Evolutionary conservation across 129 eudicot species (phyloP).

Genomic region (Silybum marianum): DNA sequence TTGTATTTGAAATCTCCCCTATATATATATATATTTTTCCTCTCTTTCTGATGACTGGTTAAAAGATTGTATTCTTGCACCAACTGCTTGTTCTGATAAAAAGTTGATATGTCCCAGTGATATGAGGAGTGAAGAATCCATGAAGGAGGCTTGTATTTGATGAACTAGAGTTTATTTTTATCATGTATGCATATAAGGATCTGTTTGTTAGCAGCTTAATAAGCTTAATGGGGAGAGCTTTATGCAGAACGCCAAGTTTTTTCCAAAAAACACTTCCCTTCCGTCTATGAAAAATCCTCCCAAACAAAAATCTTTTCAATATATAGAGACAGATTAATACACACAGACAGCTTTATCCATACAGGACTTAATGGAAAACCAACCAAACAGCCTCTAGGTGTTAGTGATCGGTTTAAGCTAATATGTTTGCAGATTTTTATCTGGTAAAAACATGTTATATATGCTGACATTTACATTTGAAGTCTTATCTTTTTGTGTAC

Average conservation of each 20-base stretch:
- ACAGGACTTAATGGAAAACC: too few relatives aligned
- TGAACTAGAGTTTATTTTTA: not conserved
- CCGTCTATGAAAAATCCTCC: too few relatives aligned
- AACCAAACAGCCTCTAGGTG: not conserved
- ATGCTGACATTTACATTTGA: not conserved
- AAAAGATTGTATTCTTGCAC: not conserved
- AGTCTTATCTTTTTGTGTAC: not conserved
- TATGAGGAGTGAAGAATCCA: not conserved
- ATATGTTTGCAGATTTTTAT: not conserved
- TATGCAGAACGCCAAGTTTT: too few relatives aligned
- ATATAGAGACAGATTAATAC: too few relatives aligned
- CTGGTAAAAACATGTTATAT: not conserved
- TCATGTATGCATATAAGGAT: not conserved
- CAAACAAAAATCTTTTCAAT: too few relatives aligned
- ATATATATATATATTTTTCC: too few relatives aligned
- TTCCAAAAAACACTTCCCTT: too few relatives aligned
- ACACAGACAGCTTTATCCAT: too few relatives aligned
- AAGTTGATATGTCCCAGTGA: not conserved
- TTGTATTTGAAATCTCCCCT: too few relatives aligned
- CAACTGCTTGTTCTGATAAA: not conserved
- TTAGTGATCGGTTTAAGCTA: not conserved
- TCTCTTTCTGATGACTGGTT: not conserved
- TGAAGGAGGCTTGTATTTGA: not conserved
- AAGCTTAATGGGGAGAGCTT: too few relatives aligned
- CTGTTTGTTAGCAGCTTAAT: too few relatives aligned